Base-by-base conservation (phyloP, 495 filamentous ascomycete genomes). In the Usnea hakonensis region DNA sequence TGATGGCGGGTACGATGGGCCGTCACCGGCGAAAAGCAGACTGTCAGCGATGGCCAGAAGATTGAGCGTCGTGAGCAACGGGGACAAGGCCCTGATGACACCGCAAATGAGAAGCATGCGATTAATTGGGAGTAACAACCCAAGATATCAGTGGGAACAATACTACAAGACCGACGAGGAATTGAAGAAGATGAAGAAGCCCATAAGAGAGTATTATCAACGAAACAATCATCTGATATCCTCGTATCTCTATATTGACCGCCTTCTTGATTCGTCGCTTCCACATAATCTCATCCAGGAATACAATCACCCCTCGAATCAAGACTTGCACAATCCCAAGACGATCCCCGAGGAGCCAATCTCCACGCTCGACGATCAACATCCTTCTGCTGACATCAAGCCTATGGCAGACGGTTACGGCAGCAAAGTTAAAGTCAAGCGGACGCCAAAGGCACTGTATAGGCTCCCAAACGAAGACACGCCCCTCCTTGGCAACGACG, bases 201-300 rank as follows among this genome's bases (percentile, higher is more conserved):
- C 82, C 5, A 70, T 89, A 65, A 87, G 90, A 23, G 64, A 87
- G 70, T 95, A 94, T 74, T 92, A 97, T 71, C 85, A 91, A 71
- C 82, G 87, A 8, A 91, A 82, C 67, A 97, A 97, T 71, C 80
- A 79, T 58, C 74, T 97, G 13, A 83, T 97, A 56, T 87, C 90
- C 61, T 88, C 90, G 66, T 97, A 96, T 71, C 79, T 90, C 54
- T 96, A 93, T 68, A 95, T 96, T 65, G 91, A 97, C 72, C 82
- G 87, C n/a, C 75, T 97, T 23, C 81, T 97, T 38, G 91, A 95
- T 72, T 95, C 90, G 16, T 91, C 90, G 9, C 76, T 95, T 8
- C 90, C 91, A 1, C 90, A 91, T 64, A 84, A 88, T 68, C 76
- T 97, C 19, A 83, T 97, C 56, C 89, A 94, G 67, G 92, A 95